Evolutionary conservation across 2,329 filamentous ascomycete genomes (phyloP).

Genomic region (Alternaria panax): DNA sequence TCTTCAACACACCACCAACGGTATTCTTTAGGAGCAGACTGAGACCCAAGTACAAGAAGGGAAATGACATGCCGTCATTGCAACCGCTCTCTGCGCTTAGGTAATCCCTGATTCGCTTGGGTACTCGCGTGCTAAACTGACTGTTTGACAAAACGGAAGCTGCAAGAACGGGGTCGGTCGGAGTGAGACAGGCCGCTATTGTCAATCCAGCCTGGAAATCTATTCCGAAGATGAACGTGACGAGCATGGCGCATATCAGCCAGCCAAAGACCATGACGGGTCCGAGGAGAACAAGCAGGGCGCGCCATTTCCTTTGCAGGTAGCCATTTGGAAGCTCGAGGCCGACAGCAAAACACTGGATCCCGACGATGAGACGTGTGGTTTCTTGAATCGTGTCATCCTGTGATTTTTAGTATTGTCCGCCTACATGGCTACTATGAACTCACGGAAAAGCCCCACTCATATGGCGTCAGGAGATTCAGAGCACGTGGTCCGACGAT

Average conservation of each 20-base stretch:
- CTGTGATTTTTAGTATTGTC: slow-evolving; percentile 19
- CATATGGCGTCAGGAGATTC: slow-evolving; percentile 49
- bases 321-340: slow-evolving; percentile 54
- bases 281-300: slow-evolving; percentile 58
- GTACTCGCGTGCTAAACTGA: slow-evolving; percentile 61
- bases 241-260: slow-evolving; percentile 58
- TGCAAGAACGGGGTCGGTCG: slow-evolving; percentile 64
- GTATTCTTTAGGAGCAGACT: slow-evolving; percentile 53
- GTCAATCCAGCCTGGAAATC: slow-evolving; percentile 57
- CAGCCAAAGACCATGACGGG: slow-evolving; percentile 61
- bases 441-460: slow-evolving; percentile 48
- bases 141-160: slow-evolving; percentile 62
- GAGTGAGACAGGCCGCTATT: slow-evolving; percentile 63
- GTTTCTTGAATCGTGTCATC: slow-evolving; percentile 53
- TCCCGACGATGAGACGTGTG: slow-evolving; percentile 57
- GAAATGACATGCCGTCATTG: slow-evolving; percentile 65
- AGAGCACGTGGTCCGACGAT: slow-evolving; percentile 53
- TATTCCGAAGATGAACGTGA: slow-evolving; percentile 56
- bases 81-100: slow-evolving; percentile 63
- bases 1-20: slow-evolving; percentile 53
- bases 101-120: slow-evolving; percentile 59
- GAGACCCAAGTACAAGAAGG: slow-evolving; percentile 63
- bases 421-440: background rate
- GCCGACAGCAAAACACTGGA: slow-evolving; percentile 51
- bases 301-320: slow-evolving; percentile 61